A percentile compares a stretch with the other conserved stretches of the same genome.
Evolutionary conservation across 176 grass and related monocot genomes (phyloP).

Genomic region (Hordeum vulgare): DNA sequence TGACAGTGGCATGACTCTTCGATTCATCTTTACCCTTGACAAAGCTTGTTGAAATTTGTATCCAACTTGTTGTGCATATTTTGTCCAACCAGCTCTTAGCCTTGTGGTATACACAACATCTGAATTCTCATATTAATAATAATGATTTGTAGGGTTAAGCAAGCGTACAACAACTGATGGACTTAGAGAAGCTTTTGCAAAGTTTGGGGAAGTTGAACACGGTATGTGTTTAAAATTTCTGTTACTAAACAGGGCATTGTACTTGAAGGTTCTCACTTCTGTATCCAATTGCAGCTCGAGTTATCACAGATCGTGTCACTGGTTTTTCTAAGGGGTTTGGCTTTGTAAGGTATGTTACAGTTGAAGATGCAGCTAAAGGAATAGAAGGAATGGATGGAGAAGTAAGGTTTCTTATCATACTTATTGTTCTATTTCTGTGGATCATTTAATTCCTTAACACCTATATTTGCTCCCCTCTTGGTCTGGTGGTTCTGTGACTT

Average conservation of each 20-base stretch:
- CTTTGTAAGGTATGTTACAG: conserved; percentile 67
- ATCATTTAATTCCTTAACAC: neutral
- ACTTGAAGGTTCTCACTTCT: conserved; percentile 12
- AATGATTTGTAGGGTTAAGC: conserved; percentile 60
- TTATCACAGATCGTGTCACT: conserved; percentile 65
- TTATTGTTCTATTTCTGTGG: neutral
- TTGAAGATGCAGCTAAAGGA: conserved; percentile 72
- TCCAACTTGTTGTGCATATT: neutral
- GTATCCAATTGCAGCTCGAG: conserved; percentile 56
- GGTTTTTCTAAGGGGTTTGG: conserved; percentile 93
- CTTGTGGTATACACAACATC: neutral
- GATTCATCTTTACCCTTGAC: neutral
- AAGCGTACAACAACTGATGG: conserved; percentile 85
- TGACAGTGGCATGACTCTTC: neutral
- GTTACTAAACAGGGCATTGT: neutral
- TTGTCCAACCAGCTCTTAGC: neutral
- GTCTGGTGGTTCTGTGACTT: neutral
- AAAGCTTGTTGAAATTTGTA: neutral
- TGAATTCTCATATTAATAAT: conserved; percentile 2
- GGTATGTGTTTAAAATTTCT: conserved; percentile 40
- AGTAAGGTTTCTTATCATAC: conserved; percentile 33
- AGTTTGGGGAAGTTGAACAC: conserved; percentile 78
- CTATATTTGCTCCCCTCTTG: neutral
- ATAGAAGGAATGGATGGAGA: conserved; percentile 94
- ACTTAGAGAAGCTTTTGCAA: conserved; percentile 69